Evolutionary conservation across 257 asterid species (phyloP).

Genomic region (Parsonsia alboflavescens): DNA sequence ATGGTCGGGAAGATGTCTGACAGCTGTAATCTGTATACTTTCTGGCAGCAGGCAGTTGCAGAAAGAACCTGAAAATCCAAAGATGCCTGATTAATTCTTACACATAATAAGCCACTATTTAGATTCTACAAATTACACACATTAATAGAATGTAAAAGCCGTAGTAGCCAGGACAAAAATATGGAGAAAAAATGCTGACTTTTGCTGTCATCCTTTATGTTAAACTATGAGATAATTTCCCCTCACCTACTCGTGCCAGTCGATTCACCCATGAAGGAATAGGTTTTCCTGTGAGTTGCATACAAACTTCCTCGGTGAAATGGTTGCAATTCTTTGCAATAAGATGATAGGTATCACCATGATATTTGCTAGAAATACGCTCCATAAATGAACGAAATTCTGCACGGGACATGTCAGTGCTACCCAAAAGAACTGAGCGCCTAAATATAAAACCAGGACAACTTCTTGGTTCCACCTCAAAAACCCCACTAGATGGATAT

Average conservation of each 20-base stretch:
- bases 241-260: conserved; percentile 77
- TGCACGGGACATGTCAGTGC: conserved; percentile 65
- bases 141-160: neutral
- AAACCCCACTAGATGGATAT: conserved; percentile 79
- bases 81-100: neutral
- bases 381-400: conserved; percentile 80
- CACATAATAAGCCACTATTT: neutral
- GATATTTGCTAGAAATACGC: conserved; percentile 61
- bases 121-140: neutral
- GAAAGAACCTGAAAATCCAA: conserved; percentile 64
- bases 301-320: conserved; percentile 76
- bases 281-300: conserved; percentile 64
- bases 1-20: conserved; percentile 53
- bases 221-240: conserved; percentile 2
- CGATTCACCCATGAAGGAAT: conserved; percentile 97
- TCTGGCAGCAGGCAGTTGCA: conserved; percentile 87
- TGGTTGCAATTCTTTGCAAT: conserved; percentile 92
- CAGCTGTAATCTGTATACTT: conserved; percentile 61
- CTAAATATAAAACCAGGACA: conserved; percentile 90
- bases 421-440: conserved; percentile 72
- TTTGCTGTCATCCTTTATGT: conserved; percentile 4
- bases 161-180: neutral
- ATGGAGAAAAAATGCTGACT: neutral
- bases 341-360: conserved; percentile 82
- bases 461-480: conserved; percentile 85